Conservation (phyloP, 805 yeast genomes). For the Ogataea nitratoaversa region DNA sequence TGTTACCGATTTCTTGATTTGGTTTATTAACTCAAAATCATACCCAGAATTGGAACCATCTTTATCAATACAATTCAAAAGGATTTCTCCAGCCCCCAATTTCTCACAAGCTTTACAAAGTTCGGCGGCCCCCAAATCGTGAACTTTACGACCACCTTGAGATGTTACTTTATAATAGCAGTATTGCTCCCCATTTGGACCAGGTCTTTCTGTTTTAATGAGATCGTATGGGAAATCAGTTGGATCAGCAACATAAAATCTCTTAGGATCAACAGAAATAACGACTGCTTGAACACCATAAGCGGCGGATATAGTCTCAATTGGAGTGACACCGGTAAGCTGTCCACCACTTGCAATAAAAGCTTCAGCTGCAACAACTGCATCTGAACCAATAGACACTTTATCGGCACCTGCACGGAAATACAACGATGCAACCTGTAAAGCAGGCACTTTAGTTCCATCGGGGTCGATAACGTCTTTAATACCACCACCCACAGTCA, state of each 20-base stretch:
- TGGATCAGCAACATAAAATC: slow-evolving; percentile 70
- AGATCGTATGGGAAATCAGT: slow-evolving; percentile 56
- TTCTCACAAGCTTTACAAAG: slow-evolving; percentile 84
- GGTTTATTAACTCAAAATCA: slow-evolving; percentile 79
- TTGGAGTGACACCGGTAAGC: slow-evolving; percentile 77
- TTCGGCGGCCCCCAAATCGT: slow-evolving; percentile 89
- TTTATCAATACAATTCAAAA: slow-evolving; percentile 91
- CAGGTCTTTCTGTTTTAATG: slow-evolving; percentile 59
- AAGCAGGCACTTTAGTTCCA: slow-evolving; percentile 75
- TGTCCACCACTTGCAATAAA: slow-evolving; percentile 55
- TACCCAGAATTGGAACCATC: slow-evolving; percentile 96
- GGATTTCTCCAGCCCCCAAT: slow-evolving; percentile 93
- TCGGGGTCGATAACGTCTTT: slow-evolving; percentile 85
- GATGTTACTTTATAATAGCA: slow-evolving; percentile 96
- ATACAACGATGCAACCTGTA: slow-evolving; percentile 85
- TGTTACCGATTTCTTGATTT: slow-evolving; percentile 67
- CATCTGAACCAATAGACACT: slow-evolving; percentile 96
- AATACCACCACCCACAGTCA: slow-evolving; percentile 98
- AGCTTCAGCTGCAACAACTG: slow-evolving; percentile 85
- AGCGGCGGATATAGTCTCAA: slow-evolving; percentile 86
- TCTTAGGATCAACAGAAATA: slow-evolving; percentile 95
- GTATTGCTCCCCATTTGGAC: slow-evolving; percentile 85
- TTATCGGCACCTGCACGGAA: slow-evolving; percentile 98
- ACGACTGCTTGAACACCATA: slow-evolving; percentile 98
- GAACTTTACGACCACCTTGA: slow-evolving; percentile 89